Conservation (phyloP, 208 protist genomes). For the Blechomonas ayalai region DNA sequence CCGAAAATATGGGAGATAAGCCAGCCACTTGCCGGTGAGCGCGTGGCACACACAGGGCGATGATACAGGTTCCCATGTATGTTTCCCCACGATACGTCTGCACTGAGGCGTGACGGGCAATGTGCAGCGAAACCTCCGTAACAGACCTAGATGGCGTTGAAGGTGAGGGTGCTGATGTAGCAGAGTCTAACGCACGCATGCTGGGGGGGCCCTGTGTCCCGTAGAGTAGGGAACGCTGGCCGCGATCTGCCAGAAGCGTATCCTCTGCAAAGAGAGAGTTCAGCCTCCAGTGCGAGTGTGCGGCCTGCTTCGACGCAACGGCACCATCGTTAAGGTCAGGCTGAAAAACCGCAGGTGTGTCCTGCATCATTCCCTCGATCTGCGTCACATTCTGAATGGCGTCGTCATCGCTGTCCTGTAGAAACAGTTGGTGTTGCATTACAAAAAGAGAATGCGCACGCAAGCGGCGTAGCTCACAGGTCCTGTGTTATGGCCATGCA, state of each 20-base stretch:
- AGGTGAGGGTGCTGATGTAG: neutral
- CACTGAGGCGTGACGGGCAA: conserved; percentile 30
- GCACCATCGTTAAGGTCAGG: neutral
- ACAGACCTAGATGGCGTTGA: neutral
- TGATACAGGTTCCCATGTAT: conserved; percentile 28
- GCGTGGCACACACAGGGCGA: conserved; percentile 38
- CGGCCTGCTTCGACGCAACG: conserved; percentile 8
- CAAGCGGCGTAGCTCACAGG: conserved; percentile 1
- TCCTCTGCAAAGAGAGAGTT: conserved; percentile 19
- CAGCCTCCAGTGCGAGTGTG: conserved; percentile 1
- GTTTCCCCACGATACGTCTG: conserved; percentile 40
- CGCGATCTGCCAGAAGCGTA: conserved; percentile 14
- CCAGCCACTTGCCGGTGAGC: neutral
- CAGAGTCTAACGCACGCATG: neutral
- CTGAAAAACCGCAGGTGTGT: conserved; percentile 2
- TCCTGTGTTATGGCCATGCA: neutral
- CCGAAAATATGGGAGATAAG: conserved; percentile 7
- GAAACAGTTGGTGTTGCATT: conserved; percentile 1
- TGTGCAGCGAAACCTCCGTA: conserved; percentile 19
- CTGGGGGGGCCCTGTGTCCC: conserved; percentile 1
- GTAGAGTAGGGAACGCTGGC: conserved; percentile 12
- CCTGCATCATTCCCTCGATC: too few species aligned
- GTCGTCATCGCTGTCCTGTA: conserved; percentile 8
- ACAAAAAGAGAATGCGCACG: conserved; percentile 3
- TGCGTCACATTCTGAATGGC: neutral